Evolutionary conservation across 805 yeast species (phyloP), one percentile per base, ranked within the genome.

Genomic region (Starmerella riodocensis): DNA sequence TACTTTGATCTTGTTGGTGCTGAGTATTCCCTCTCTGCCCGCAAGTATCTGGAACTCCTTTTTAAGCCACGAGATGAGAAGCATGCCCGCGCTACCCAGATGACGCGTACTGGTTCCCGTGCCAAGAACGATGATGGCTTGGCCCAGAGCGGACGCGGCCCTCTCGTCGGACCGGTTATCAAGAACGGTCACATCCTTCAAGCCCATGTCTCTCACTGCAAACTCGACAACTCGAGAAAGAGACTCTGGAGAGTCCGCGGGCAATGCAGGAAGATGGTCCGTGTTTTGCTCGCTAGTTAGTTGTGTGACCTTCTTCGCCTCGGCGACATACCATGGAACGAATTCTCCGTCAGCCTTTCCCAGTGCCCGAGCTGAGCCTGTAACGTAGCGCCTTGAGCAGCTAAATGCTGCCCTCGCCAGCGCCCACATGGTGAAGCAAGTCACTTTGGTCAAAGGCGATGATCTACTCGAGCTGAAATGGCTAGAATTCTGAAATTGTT

Each of bases 81-180:
- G 76, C 13, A 62, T 61, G 2, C 80, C 73, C 2, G 93, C 84
- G 45, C 75, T 77, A 47, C 70, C 74, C 18, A 84, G 60, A 60
- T 86, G 97, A 45, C 71, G 76, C 28, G 74, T 71, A 23, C 86
- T 74, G 55, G 76, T 78, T 4, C 93, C 94, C 0, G 91, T 72
- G 16, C 77, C 71, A 0, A 88, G 61, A 4, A 88, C 60, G 67
- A 76, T 69, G 41, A 70, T 40, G 26, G 63, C 57, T 1, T 69
- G 59, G 7, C 67, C 63, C 19, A 63, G 65, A 14, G 62, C 58
- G 8, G 60, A 56, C 6, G 34, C 14, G 18, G 8, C 13, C 1
- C 4, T 4, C 5, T 59, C 56, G n/a, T 49, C 42, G n/a, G 50
- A 46, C 26, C 77, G 63, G 42, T 79, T 59, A 52, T 86, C 94